phyloP scores from a whole-genome alignment of 148 eudicot genomes.

The Arbutus unedo region DNA sequence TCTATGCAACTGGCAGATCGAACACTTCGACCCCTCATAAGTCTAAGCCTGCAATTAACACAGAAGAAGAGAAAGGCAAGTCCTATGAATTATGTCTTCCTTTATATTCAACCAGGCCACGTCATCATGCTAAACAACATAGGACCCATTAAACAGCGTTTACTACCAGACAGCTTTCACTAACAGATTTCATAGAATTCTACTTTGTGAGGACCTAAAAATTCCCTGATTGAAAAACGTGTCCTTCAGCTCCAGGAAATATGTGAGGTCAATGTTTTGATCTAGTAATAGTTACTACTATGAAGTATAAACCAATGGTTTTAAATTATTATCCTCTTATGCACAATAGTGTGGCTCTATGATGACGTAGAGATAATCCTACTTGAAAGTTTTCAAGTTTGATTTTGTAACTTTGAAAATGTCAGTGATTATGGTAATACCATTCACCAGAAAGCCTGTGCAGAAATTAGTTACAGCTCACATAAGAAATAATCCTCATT shows the following conservation, averaged over 20 bases:
- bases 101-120: neutral
- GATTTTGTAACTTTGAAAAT: neutral
- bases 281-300: neutral
- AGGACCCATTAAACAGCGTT: neutral
- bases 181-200: neutral
- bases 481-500: neutral
- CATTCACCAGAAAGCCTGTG: neutral
- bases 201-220: neutral
- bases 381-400: neutral
- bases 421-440: neutral
- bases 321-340: neutral
- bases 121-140: neutral
- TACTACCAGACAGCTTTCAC: neutral
- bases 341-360: neutral
- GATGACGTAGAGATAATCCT: conserved; percentile 7
- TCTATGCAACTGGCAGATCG: neutral
- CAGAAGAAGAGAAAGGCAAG: neutral
- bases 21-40: neutral
- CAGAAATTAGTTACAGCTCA: too few relatives aligned
- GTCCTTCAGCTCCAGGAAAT: neutral
- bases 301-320: neutral
- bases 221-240: neutral
- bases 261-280: neutral
- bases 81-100: neutral
- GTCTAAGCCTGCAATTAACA: neutral